Conservation (phyloP, 73 alveolate genomes). For the Paramecium octaurelia region DNA sequence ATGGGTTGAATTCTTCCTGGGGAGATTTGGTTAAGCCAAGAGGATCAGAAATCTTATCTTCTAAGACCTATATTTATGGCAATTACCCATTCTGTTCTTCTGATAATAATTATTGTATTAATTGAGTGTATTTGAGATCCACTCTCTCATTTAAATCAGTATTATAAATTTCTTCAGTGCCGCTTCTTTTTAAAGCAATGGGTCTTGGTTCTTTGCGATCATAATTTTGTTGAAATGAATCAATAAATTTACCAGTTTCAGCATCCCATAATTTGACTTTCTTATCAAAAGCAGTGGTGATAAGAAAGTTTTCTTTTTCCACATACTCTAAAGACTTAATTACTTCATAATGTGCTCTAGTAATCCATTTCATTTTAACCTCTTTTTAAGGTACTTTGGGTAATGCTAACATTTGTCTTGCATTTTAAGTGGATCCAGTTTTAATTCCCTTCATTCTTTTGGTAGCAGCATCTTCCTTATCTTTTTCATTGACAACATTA, state of each 20-base stretch:
- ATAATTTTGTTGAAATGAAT: constrained; percentile 55
- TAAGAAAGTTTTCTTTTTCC: constrained; percentile 19
- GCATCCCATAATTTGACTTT: constrained; percentile 63
- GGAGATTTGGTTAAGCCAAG: neutral
- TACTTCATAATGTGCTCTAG: constrained; percentile 57
- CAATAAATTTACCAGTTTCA: constrained; percentile 56
- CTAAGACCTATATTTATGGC: neutral
- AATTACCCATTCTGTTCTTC: neutral
- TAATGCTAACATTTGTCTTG: constrained; percentile 29
- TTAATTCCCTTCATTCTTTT: constrained; percentile 46
- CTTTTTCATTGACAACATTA: constrained; percentile 14
- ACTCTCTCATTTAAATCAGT: constrained; percentile 50
- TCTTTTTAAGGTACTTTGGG: constrained; percentile 52
- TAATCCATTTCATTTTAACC: constrained; percentile 8
- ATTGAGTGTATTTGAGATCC: neutral
- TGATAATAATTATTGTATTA: neutral
- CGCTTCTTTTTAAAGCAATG: constrained; percentile 57
- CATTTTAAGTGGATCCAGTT: constrained; percentile 39
- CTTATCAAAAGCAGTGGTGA: constrained; percentile 60
- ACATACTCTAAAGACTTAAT: constrained; percentile 61
- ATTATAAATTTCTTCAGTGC: constrained; percentile 61
- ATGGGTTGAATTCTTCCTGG: constrained; percentile 60
- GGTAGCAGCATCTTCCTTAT: constrained; percentile 43
- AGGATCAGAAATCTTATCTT: neutral
- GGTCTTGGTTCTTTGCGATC: constrained; percentile 61